phyloP scores from a whole-genome alignment of 1,284 basidiomycete genomes.

The Marasmius fiardii region DNA sequence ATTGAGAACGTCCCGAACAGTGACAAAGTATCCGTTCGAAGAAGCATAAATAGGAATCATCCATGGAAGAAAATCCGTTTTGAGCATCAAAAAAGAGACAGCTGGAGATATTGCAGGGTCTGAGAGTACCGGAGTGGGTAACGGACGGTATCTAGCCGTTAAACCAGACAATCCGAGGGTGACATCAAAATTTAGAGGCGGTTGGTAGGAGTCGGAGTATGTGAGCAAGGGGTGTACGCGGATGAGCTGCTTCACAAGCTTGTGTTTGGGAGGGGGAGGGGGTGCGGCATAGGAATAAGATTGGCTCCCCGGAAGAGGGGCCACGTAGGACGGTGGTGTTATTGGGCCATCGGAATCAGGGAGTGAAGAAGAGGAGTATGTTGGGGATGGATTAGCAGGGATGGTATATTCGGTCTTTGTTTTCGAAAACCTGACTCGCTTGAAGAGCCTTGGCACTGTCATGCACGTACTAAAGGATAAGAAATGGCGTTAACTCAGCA shows the following conservation, averaged over 20 bases:
- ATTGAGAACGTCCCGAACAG: constrained; percentile 34
- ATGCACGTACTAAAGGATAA: too few relatives aligned
- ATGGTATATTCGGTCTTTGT: neutral
- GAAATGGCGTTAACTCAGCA: too few relatives aligned
- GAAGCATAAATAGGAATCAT: constrained; percentile 23
- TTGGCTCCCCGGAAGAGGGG: constrained; percentile 20
- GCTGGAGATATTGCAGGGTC: constrained; percentile 35
- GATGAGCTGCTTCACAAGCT: neutral
- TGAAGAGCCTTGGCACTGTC: neutral
- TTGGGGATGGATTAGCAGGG: neutral
- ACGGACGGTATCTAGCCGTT: constrained; percentile 22
- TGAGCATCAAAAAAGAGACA: constrained; percentile 24
- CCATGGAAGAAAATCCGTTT: constrained; percentile 31
- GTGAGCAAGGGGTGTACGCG: constrained; percentile 29
- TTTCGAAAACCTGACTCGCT: neutral
- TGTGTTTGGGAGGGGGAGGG: neutral
- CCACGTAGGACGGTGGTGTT: constrained; percentile 23
- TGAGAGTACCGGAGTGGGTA: constrained; percentile 22
- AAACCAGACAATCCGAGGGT: constrained; percentile 26
- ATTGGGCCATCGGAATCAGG: constrained; percentile 22
- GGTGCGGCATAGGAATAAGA: constrained; percentile 12
- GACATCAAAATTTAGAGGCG: constrained; percentile 26
- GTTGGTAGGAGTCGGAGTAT: constrained; percentile 22
- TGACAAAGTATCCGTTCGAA: constrained; percentile 22
- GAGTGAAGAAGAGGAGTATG: constrained; percentile 6